Conservation (phyloP, 2,329 filamentous ascomycete genomes). For the Colletotrichum tropicale region DNA sequence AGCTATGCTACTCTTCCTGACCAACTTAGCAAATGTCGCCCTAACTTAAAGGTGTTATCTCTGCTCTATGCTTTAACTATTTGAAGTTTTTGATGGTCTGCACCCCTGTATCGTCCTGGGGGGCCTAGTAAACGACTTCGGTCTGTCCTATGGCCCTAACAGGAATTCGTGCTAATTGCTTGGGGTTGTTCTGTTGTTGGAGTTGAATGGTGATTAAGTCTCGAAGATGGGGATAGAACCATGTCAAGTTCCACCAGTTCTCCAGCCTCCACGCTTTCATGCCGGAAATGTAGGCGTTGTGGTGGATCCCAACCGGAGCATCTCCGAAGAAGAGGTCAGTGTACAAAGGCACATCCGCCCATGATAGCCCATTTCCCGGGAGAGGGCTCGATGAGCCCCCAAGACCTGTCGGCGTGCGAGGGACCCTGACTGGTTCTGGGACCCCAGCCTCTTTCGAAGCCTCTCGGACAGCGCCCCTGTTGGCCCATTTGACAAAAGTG, state of each 20-base stretch:
- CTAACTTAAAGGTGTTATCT: constrained; percentile 29
- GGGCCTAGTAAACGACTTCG: constrained; percentile 26
- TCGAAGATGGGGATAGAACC: constrained; percentile 37
- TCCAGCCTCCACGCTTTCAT: constrained; percentile 34
- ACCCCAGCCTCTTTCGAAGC: constrained; percentile 34
- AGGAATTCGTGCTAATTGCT: constrained; percentile 24
- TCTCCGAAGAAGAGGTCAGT: constrained; percentile 41
- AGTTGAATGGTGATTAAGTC: constrained; percentile 31
- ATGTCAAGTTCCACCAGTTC: constrained; percentile 40
- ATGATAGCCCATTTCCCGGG: constrained; percentile 15
- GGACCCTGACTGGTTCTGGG: constrained; percentile 29
- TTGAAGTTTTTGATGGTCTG: constrained; percentile 23
- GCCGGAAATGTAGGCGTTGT: constrained; percentile 36
- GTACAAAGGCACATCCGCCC: constrained; percentile 37
- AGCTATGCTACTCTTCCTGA: constrained; percentile 31
- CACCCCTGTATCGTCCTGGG: constrained; percentile 21
- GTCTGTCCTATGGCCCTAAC: not conserved
- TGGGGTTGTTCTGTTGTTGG: constrained; percentile 2
- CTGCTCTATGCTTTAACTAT: constrained; percentile 16
- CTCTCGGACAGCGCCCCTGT: constrained; percentile 24
- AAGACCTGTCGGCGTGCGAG: constrained; percentile 31
- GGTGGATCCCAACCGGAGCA: constrained; percentile 39
- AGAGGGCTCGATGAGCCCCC: constrained; percentile 10
- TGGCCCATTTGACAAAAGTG: constrained; percentile 32
- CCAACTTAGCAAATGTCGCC: constrained; percentile 35